Base-by-base conservation (phyloP, 108 stramenopile species). In the Seminavis robusta region DNA sequence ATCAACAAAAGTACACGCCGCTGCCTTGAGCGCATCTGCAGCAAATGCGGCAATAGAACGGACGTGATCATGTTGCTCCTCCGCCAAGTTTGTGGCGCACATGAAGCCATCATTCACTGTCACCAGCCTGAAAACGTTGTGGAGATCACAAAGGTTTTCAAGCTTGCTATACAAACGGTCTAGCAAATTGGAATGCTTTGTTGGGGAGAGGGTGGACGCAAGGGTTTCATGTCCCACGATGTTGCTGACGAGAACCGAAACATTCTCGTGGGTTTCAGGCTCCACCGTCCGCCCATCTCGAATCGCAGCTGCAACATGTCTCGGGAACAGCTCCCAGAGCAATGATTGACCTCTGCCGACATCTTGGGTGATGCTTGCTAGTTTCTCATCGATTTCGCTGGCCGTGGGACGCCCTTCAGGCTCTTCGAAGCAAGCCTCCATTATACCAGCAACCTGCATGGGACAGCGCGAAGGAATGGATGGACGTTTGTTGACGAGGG, bases 21-120 rank as follows among this genome's bases (percentile, higher is more conserved):
- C 75, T 1, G 58, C 77, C n/a, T 55, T 34, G 11, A 85, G 17
- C 13, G 75, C 56, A 37, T 74, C 83, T 24, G 76, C 49, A 1
- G 83, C 62, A 61, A 80, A 84, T 24, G 68, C 47, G 15, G 77
- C 79, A 44, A 84, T 59, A 15, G 76, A 69, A 52, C 80, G 78
- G 34, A 71, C 77, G 45, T 78, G 76, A 53, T 80, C 70, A 8
- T 33, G 28, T 4, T 28, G 6, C 56, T 80, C 24, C n/a, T n/a
- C n/a, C n/a, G 76, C 70, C 2, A 80, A 57, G 42, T 80, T 78
- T 4, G 61, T 60, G 29, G 66, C 75, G 8, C 47, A 78, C 55
- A 80, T 55, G 33, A 64, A 84, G 4, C 41, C 38, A 47, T 83
- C 82, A 6, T 77, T 73, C 21, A 83, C 77, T 0, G 77, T 79